A percentile compares a stretch with the other conserved stretches of the same genome.
These are phyloP conservation scores for Macadamia integrifolia DNA, from an alignment of 164 flowering plant genomes.

Conservation along the genomic window DNA sequence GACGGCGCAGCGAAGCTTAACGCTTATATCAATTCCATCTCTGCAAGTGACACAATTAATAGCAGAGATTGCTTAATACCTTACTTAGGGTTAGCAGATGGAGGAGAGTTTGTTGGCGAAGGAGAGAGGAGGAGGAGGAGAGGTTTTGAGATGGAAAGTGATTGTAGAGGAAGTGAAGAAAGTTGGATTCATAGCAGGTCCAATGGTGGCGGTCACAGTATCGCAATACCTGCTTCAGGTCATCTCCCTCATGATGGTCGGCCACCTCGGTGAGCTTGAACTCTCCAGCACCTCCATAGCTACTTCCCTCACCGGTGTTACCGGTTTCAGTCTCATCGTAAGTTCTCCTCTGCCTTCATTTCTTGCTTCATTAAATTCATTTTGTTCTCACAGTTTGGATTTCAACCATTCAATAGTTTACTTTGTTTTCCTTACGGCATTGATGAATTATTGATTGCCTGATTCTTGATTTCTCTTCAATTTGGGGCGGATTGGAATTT, in stretches of 20 bases:
- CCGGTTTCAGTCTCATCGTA: conserved; percentile 52
- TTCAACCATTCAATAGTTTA: no score
- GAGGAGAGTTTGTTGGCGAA: conserved; percentile 15
- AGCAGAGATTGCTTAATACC: no score
- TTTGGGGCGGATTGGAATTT: no score
- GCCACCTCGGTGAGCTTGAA: conserved; percentile 48
- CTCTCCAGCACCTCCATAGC: conserved; percentile 51
- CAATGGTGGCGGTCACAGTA: conserved; percentile 33
- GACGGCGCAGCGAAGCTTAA: no score
- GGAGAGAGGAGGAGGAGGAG: neutral
- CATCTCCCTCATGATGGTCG: conserved; percentile 50
- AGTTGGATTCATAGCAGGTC: conserved; percentile 34
- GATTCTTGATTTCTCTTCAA: no score
- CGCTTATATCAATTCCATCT: no score
- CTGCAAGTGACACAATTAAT: no score
- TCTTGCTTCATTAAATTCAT: no score
- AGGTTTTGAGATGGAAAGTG: conserved; percentile 10
- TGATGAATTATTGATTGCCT: no score
- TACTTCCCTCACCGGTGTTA: conserved; percentile 35
- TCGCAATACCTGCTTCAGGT: conserved; percentile 33
- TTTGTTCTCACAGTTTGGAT: no score
- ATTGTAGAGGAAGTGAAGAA: conserved; percentile 29
- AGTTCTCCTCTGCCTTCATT: conserved; percentile 3
- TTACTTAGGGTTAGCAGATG: conserved; percentile 5
- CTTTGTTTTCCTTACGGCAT: no score